Evolutionary conservation across 148 eudicot species (phyloP), one percentile per base, ranked within the genome.

Genomic region (Rhododendron ferrugineum): DNA sequence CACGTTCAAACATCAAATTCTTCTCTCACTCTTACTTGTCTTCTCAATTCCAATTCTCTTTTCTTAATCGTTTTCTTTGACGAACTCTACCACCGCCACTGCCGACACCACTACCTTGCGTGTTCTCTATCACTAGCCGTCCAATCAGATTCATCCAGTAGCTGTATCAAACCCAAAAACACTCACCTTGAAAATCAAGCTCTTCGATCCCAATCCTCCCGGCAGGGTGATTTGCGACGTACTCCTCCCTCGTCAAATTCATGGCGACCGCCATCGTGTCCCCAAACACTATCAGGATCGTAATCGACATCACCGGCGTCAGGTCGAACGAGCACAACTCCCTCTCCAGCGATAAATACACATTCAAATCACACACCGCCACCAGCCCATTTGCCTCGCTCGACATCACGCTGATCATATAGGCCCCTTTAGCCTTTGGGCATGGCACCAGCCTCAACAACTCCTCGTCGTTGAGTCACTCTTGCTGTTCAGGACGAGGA

Each of bases 151-250:
- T 40, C 42, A 40, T 40, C 42, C 42, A 40, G 42, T 40, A 5
- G 6, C 42, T 5, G 5, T 6, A 40, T 40, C 42, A 40, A 40
- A 5, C 42, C 42, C 42, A 18, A 26, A 30, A 34, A 74, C 49
- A 0, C 80, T 49, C 76, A 97, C 99, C 98, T 94, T 95, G 70
- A 95, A 95, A 77, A 97, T 95, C 89, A 97, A 92, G 84, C 92
- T 92, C 83, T 97, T n/a, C n/a, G n/a, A n/a, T 97, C 75, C 75
- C 98, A 74, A 97, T 97, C 92, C 93, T 89, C 26, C 98, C 98
- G 84, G 98, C 98, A 5, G 98, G 99, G 82, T 94, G 98, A 87
- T 97, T 97, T 6, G 99, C 98, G n/a, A n/a, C n/a, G n/a, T 97
- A 97, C 87, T 92, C 93, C 40, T 97, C 93, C 87, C 81, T 94